Percentiles rank a stretch among this genome's conserved stretches.
These are phyloP conservation scores for Trichoderma sp. DNA, from an alignment of 2,329 filamentous ascomycete species.

Conservation along the genomic window DNA sequence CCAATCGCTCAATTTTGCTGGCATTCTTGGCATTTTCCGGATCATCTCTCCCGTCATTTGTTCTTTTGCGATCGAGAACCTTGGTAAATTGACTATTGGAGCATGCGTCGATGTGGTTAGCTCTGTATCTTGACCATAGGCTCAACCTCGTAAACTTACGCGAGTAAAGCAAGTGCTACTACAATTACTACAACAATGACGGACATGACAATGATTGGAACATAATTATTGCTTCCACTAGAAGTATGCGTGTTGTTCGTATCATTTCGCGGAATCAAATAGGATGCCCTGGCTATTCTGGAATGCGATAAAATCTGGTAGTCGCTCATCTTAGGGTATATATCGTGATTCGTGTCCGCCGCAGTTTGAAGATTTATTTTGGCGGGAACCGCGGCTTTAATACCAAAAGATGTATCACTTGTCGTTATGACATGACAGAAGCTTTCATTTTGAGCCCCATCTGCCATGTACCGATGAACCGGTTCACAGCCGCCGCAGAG, in stretches of 20 bases:
- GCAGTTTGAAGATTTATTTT: not conserved
- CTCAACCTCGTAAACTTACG: not conserved
- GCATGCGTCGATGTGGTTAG: not conserved
- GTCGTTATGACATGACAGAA: not conserved
- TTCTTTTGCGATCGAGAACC: not conserved
- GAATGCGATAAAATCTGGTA: not conserved
- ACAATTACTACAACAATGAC: not conserved
- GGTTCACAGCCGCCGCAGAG: not conserved
- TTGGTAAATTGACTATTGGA: not conserved
- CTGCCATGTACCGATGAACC: not conserved
- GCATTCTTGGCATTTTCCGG: conserved; percentile 10
- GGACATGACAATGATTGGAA: conserved; percentile 4
- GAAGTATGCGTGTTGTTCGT: not conserved
- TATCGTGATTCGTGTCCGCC: not conserved
- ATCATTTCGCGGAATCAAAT: not conserved
- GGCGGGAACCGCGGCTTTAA: not conserved
- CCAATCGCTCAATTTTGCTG: conserved; percentile 1
- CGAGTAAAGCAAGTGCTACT: not conserved
- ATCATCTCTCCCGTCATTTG: not conserved
- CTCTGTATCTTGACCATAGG: too few species aligned
- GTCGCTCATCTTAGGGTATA: not conserved
- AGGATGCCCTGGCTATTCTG: not conserved
- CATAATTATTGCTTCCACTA: not conserved
- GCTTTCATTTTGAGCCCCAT: not conserved
- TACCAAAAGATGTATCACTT: not conserved